A percentile compares a stretch with the other conserved stretches of the same genome.
These are phyloP conservation scores for Exophiala sideris DNA, from an alignment of 2,329 filamentous ascomycete genomes.

Conservation along the genomic window DNA sequence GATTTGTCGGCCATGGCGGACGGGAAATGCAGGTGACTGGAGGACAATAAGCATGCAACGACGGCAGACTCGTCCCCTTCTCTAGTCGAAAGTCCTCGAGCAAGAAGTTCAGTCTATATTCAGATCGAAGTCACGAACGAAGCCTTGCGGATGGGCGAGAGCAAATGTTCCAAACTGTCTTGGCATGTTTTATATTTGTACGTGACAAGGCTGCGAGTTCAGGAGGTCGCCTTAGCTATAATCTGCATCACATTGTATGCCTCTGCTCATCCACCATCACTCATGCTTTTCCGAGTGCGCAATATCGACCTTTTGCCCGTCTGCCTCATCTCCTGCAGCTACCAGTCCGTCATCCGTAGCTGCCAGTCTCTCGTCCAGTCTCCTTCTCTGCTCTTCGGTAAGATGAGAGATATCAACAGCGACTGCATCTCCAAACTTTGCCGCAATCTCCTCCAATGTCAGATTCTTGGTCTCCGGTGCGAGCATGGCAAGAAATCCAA, in stretches of 20 bases:
- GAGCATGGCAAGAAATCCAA: background rate
- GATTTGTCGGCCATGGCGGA: slow-evolving; percentile 25
- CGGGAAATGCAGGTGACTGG: too few relatives aligned
- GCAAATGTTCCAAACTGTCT: too few relatives aligned
- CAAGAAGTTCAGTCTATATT: too few relatives aligned
- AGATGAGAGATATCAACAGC: background rate
- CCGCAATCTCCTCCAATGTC: background rate
- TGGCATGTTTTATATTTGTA: too few relatives aligned
- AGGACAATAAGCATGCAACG: too few relatives aligned
- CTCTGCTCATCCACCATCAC: background rate
- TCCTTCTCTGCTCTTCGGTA: background rate
- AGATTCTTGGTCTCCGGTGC: slow-evolving; percentile 34
- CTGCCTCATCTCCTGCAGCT: background rate
- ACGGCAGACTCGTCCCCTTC: too few relatives aligned
- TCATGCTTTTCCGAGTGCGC: background rate
- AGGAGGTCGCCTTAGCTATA: too few relatives aligned
- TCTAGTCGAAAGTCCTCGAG: too few relatives aligned
- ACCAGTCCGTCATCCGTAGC: background rate
- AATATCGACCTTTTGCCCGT: background rate
- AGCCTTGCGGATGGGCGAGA: too few relatives aligned
- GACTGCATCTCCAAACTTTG: background rate
- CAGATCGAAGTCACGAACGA: too few relatives aligned
- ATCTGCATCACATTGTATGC: too few relatives aligned
- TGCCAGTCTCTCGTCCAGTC: background rate
- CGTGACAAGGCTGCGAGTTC: too few relatives aligned